Base-by-base conservation (phyloP, 1,284 basidiomycete species). In the Ganoderma lingzhi region DNA sequence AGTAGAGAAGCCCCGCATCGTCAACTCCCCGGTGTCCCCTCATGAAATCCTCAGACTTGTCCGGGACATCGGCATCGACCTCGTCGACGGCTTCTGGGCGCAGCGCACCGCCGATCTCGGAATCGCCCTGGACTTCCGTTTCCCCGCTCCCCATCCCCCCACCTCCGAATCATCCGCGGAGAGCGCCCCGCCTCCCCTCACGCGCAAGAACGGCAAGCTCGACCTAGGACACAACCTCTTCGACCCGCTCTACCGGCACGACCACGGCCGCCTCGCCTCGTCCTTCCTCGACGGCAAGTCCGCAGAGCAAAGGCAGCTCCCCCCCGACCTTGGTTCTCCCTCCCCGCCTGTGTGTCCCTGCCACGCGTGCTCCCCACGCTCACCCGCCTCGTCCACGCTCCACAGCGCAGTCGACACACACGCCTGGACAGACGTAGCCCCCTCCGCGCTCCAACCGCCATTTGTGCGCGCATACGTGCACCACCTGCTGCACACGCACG, bases 401-500 rank as follows among this genome's bases (percentile, higher is more conserved):
- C 89, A 93, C 70, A 89, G 90, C 70, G 67, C 72, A 2, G 67
- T 85, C 32, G 90, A 91, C 71, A 75, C 45, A 1, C 64, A 68
- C 2, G 67, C 67, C 3, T 70, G 66, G 67, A 62, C 62, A 14
- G 68, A 70, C 64, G 48, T 67, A 5, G 51, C 68, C 6, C 56
- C 66, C 3, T 63, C 71, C 23, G 67, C 69, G 17, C 53, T 77
- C 72, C 74, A 78, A 30, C 79, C 81, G 2, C 82, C 87, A 0
- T 86, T 84, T 75, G 90, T 88, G 3, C 87, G 90, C n/a, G 90
- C 92, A 2, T 95, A 95, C 74, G 65, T 94, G 41, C 93, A 96
- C 77, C 94, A 96, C 75, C 86, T 96, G 14, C 82, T 95, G 55
- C 90, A 92, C 65, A 94, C 94, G 9, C 94, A 96, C 80, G 94